Base-by-base conservation (phyloP, 768 basidiomycete genomes). In the Tephrocybe rancida region DNA sequence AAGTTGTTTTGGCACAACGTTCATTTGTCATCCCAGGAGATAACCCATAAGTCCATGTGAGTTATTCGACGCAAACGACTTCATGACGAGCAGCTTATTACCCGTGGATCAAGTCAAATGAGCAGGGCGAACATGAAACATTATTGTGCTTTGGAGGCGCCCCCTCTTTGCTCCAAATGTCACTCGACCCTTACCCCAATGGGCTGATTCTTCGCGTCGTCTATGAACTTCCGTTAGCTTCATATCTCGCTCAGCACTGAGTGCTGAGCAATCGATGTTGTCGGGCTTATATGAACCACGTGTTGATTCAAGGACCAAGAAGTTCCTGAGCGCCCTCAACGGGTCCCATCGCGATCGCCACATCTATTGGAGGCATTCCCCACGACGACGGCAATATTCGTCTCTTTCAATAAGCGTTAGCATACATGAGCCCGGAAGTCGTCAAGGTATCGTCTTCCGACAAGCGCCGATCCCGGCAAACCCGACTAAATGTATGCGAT, bases 381-480 rank as follows among this genome's bases (percentile, higher is more conserved):
- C 11, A 37, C 35, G 35, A 16, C 35, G 35, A 37, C 5, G 35
- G n/a, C 30, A 13, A 37, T 37, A 13, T 37, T 13, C 3, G 42
- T 13, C 22, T 24, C 21, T 43, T 43, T 43, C 42, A 43, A 43
- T 25, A 43, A 43, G 35, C 35, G 16, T 37, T 37, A 37, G 35
- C 35, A 8, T 37, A 5, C 35, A 16, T 16, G 16, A 37, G 16
- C 41, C 51, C 30, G n/a, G 37, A 34, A 43, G 57, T 57, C 44
- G 56, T 55, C 50, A 55, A 51, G 53, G 55, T 41, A 62, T 64
- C 64, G 58, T 62, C 48, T 48, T 48, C 62, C 64, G 66, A 64
- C 55, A 44, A n/a, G 32, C 55, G 39, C 59, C 56, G 59, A 61
- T 39, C 26, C 45, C 47, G 47, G 41, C 54, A 42, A 50, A 38